Evolutionary conservation across 768 basidiomycete genomes (phyloP), one percentile per base, ranked within the genome.

Genomic region (Podaxis sp.): DNA sequence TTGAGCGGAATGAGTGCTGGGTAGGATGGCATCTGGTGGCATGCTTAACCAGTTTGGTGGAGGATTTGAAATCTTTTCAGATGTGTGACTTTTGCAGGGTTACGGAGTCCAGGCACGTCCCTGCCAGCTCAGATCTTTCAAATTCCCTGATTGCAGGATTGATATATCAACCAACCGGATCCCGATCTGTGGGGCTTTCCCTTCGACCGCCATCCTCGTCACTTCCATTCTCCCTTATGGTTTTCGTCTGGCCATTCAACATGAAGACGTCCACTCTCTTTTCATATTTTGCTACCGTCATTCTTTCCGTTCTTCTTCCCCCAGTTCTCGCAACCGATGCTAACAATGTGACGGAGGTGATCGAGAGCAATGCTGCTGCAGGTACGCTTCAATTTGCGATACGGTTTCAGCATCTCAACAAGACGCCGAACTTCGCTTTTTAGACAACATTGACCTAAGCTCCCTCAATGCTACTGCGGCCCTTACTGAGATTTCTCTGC

Each of bases 221-320:
- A 11, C 11, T 51, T 37, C 52, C 36, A 12, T 20, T 36, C 38
- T 38, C 8, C 41, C 22, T 56, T n/a, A 10, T 51, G 22, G 67
- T 65, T 44, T 62, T 64, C 58, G 64, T 69, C 71, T 66, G 63
- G 60, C 66, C 70, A 44, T 53, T 66, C 44, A 59, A 74, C 10
- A 57, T 74, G 73, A 75, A 73, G 72, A 71, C 71, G 60, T 71
- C 69, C 68, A 68, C 67, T 70, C 62, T 74, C 67, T 67, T 72
- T 52, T 67, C 71, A 20, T 53, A 71, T 30, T 62, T 68, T 41
- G 40, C 65, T 28, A 55, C 68, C 15, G 20, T 65, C 15, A 44
- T 40, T 38, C 52, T 68, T 65, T 56, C 65, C 24, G 58, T 56
- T 36, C 22, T 24, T 26, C 40, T 64, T 7, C 50, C 52, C 30